Conservation (phyloP, 2,329 filamentous ascomycete genomes). For the Aureobasidium subglaciale region DNA sequence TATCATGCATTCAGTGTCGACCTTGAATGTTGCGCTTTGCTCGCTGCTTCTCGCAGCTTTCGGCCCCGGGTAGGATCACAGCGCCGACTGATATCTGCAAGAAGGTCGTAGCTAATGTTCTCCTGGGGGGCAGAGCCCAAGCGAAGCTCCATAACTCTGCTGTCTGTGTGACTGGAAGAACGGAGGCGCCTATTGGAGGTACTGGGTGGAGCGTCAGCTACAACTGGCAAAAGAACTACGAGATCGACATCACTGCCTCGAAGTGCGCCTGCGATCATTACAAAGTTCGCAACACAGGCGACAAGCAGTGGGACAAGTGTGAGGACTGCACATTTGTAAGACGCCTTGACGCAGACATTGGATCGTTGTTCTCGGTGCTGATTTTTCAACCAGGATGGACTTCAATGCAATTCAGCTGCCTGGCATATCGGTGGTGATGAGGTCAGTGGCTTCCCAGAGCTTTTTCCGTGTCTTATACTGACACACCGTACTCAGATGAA, state of each 20-base stretch:
- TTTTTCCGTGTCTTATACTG: neutral
- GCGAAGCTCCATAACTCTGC: neutral
- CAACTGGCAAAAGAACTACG: neutral
- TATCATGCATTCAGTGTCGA: too few relatives aligned
- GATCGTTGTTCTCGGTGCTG: too few relatives aligned
- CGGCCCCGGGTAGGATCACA: neutral
- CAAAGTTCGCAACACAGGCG: neutral
- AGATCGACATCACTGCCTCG: neutral
- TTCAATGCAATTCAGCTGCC: neutral
- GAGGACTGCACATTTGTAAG: neutral
- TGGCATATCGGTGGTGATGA: conserved; percentile 5
- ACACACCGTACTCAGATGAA: neutral
- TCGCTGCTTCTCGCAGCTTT: neutral
- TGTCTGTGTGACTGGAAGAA: neutral
- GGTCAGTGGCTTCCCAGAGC: neutral
- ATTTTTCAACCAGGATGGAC: neutral
- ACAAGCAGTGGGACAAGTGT: conserved; percentile 1
- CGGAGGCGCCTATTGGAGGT: neutral
- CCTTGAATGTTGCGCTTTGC: neutral
- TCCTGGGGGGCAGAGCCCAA: neutral
- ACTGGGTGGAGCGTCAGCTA: neutral
- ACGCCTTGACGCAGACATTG: too few relatives aligned
- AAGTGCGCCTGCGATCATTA: neutral
- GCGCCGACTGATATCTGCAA: too few relatives aligned
- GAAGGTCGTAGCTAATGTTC: too few relatives aligned